Evolutionary conservation across 1,284 basidiomycete genomes (phyloP).

Genomic region (Leccinum insolens): DNA sequence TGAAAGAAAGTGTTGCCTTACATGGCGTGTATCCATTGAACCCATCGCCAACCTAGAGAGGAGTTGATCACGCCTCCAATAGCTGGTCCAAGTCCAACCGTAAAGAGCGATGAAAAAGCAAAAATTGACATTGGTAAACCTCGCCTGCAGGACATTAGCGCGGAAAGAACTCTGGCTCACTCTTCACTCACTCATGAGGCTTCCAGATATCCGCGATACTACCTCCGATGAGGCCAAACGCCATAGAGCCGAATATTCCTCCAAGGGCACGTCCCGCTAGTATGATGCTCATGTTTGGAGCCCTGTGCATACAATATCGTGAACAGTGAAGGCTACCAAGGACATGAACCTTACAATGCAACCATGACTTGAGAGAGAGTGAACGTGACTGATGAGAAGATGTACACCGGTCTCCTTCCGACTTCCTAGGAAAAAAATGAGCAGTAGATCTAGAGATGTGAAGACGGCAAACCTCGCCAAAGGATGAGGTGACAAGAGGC

Average conservation of each 20-base stretch:
- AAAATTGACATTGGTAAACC: conserved; percentile 62
- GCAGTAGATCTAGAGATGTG: background rate
- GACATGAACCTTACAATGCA: conserved; percentile 38
- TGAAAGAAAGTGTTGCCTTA: conserved; percentile 25
- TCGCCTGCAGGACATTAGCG: conserved; percentile 38
- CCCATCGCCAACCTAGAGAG: conserved; percentile 64
- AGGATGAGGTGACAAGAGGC: conserved; percentile 48
- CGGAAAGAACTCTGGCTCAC: background rate
- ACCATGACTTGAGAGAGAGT: conserved; percentile 42
- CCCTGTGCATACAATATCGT: conserved; percentile 13
- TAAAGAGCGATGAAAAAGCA: conserved; percentile 46
- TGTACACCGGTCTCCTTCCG: conserved; percentile 49
- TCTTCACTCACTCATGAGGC: conserved; percentile 26
- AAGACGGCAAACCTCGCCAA: conserved; percentile 40
- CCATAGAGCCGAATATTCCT: conserved; percentile 46
- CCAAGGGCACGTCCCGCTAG: conserved; percentile 26
- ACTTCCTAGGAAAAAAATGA: conserved; percentile 37
- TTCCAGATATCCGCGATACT: conserved; percentile 53
- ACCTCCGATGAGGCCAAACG: conserved; percentile 62
- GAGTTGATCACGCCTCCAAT: conserved; percentile 59
- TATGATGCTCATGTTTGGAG: conserved; percentile 31
- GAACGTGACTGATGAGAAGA: conserved; percentile 42
- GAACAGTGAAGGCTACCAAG: background rate
- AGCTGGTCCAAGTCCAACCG: conserved; percentile 56
- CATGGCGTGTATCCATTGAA: conserved; percentile 64